Base-by-base conservation (phyloP, 305 asterid genomes). In the Fraxinus xanthoxyloides region DNA sequence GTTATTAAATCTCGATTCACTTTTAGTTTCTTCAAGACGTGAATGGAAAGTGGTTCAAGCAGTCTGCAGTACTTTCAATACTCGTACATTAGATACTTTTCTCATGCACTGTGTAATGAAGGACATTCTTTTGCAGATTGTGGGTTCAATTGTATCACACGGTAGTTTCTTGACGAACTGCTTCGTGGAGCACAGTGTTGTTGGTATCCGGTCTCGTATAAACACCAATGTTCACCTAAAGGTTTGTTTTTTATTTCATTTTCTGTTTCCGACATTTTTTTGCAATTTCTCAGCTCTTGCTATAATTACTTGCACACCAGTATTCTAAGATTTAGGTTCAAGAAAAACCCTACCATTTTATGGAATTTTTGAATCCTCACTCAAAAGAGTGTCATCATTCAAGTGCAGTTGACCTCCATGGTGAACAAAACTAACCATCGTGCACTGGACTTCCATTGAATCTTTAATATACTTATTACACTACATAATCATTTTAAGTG, bases 151-250 rank as follows among this genome's bases (percentile, higher is more conserved):
- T 43, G 76, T 95, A 72, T 93, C 99, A 77, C 98, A 93, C 81
- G 98, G 97, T 36, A 90, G 98, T 87, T 95, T 95, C 92, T 88
- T 93, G 91, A 93, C 87, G 23, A 83, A 89, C 80, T 90, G 94
- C 91, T 82, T 90, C 7, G 83, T 95, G 80, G 99, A 95, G 88
- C 98, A 95, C 87, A 93, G 98, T 83, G 95, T 95, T 76, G 84
- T 95, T 72, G 99, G 99, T 34, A 91, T 93, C 79, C 89, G 98
- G 65, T 95, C 99, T 79, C 95, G 97, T 6, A 92, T 95, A 87
- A 93, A 93, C 86, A 84, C 97, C 86, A 92, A 93, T 26, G 94
- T 79, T 75, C 95, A 91, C 87, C 87, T 92, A 81, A 91, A 92
- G 97, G 97, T 93, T 87, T 19, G 83, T 67, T 70, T 61, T 36